Percentiles rank a stretch among this genome's conserved stretches.
Conservation (phyloP, 2,329 filamentous ascomycete species). For the Plenodomus tracheiphilus region DNA sequence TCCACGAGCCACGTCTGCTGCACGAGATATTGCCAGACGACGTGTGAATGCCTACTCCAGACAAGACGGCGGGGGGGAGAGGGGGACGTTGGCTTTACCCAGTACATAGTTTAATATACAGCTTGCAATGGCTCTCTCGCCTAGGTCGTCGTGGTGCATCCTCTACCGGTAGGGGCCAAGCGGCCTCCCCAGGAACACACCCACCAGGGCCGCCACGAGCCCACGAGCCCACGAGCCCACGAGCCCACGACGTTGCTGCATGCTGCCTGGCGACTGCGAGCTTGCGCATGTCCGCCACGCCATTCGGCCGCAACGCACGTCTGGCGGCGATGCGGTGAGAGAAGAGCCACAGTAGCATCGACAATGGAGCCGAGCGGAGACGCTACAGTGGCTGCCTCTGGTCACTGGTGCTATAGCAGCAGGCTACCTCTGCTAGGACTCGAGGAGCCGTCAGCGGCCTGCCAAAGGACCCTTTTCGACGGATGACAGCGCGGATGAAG, state of each 20-base stretch:
- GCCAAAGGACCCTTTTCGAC: not conserved
- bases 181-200: no score
- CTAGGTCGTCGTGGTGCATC: no score
- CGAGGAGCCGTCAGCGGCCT: not conserved
- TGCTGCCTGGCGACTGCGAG: constrained; percentile 1
- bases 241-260: no score
- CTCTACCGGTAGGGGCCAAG: no score
- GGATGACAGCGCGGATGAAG: not conserved
- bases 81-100: constrained; percentile 13
- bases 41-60: not conserved
- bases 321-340: not conserved
- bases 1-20: constrained; percentile 6
- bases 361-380: not conserved
- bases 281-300: constrained; percentile 4
- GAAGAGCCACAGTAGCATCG: not conserved
- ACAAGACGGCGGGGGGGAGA: no score
- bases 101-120: no score
- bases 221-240: no score
- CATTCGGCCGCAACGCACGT: not conserved
- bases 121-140: constrained; percentile 2
- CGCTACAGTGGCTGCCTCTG: not conserved
- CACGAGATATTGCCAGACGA: constrained; percentile 12
- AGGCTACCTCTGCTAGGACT: no score
- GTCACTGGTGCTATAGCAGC: no score
- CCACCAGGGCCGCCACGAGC: no score